phyloP scores from a whole-genome alignment of 2,329 filamentous ascomycete species.

The Colletotrichum tropicale region DNA sequence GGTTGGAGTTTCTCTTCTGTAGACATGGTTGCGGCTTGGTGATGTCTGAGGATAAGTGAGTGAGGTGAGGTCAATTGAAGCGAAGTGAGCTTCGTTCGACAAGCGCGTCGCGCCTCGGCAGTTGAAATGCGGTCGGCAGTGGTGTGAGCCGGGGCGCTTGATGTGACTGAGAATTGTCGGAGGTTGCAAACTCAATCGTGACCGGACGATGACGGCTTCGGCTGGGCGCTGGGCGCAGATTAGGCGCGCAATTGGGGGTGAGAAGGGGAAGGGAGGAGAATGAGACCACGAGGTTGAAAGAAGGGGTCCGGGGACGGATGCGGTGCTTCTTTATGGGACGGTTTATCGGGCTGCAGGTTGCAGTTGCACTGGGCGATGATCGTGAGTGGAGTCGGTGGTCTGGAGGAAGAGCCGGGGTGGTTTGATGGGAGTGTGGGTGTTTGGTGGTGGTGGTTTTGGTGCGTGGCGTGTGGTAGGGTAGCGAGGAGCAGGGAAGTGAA shows the following conservation, averaged over 20 bases:
- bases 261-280: not conserved
- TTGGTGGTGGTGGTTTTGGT: not conserved
- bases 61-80: not conserved
- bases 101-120: not conserved
- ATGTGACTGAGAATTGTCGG: not conserved
- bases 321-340: constrained; percentile 10
- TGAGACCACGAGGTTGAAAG: not conserved
- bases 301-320: not conserved
- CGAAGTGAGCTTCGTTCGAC: not conserved
- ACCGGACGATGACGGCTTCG: not conserved
- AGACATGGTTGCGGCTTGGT: constrained; percentile 2
- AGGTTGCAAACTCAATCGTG: constrained; percentile 10
- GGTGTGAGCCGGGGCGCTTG: not conserved
- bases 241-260: not conserved
- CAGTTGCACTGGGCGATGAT: constrained; percentile 18
- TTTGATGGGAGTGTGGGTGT: not conserved
- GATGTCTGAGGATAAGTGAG: not conserved
- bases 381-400: constrained; percentile 11
- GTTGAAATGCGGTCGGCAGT: not conserved
- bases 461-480: constrained; percentile 1
- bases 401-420: not conserved
- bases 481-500: not conserved
- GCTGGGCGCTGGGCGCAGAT: not conserved
- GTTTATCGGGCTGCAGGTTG: constrained; percentile 17
- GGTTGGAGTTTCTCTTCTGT: constrained; percentile 2